Base-by-base conservation (phyloP, 2,329 filamentous ascomycete genomes). In the Colletotrichum tanaceti region DNA sequence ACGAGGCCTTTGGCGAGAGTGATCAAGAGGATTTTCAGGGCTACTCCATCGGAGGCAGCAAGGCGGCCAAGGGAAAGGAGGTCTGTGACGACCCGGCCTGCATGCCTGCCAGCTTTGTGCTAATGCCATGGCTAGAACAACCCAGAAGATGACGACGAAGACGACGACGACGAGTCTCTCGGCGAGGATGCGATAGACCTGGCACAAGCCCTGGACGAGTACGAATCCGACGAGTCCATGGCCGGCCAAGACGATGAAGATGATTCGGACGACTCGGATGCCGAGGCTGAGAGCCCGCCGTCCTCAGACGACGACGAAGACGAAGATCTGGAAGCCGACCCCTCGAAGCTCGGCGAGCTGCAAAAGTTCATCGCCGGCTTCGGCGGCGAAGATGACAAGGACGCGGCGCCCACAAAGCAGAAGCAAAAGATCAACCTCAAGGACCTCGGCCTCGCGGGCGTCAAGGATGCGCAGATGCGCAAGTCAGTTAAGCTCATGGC, bases 1-100 rank as follows among this genome's bases (percentile, higher is more conserved):
- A 90, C 76, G 93, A 97, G 74, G 94, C 95, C 2, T 93, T 97
- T 83, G 93, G 93, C 4, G 90, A 93, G 72, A 96, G 93, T 74
- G 94, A 97, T 75, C 90, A 96, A 75, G 94, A 97, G 76, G 87
- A 86, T 71, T 97, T 97, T 72, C 89, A 93, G 71, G 92, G 89
- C 13, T 97, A 91, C 74, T 75, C 83, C 0, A 89, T 89, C 69
- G 74, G 85, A 1, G 86, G 85, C 13, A 84, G 82, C 73, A 80
- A 79, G 57, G 71, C 78, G 2, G 79, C 78, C 62, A 76, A 78
- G 49, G 67, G 63, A 58, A 76, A 78, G 68, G 74, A 70, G 67
- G 67, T 70, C 7, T 14, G 65, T 68, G 55, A 18, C 16, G 22
- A 47, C n/a, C 18, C 10, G 6, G 16, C 13, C 4, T 14, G 41